Percentiles rank a stretch among this genome's conserved stretches.
Evolutionary conservation across 192 early-diverging fungal genomes (phyloP).

Genomic region (Coemansia sp.): DNA sequence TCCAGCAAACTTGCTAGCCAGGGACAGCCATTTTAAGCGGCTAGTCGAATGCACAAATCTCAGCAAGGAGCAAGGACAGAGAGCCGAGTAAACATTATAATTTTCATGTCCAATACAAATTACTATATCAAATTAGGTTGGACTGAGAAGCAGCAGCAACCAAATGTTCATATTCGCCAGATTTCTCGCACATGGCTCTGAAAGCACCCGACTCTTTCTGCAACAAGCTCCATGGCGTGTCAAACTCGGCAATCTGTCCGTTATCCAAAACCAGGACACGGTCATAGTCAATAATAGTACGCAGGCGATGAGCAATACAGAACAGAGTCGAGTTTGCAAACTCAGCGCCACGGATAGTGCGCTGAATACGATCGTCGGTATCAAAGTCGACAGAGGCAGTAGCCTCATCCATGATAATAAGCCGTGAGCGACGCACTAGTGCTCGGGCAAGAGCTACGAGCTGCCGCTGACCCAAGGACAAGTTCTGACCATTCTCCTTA

Average conservation of each 20-base stretch:
- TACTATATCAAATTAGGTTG: neutral
- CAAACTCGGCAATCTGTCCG: slow-evolving; percentile 81
- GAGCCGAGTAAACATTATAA: neutral
- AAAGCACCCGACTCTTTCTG: slow-evolving; percentile 65
- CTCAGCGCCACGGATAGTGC: slow-evolving; percentile 78
- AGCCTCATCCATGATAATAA: slow-evolving; percentile 89
- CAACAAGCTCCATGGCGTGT: slow-evolving; percentile 75
- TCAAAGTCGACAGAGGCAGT: slow-evolving; percentile 88
- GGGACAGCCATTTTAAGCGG: slow-evolving; percentile 9
- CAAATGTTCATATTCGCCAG: slow-evolving; percentile 72
- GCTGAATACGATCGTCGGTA: slow-evolving; percentile 87
- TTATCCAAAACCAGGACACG: slow-evolving; percentile 81
- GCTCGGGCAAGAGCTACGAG: slow-evolving; percentile 80
- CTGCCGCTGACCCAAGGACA: slow-evolving; percentile 81
- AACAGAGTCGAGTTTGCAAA: slow-evolving; percentile 78
- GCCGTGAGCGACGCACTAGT: slow-evolving; percentile 65
- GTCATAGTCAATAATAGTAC: slow-evolving; percentile 87
- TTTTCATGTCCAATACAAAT: neutral
- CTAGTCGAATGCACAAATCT: slow-evolving; percentile 20
- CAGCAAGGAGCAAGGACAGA: neutral
- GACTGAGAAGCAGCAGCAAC: slow-evolving; percentile 48
- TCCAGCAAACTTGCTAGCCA: slow-evolving; percentile 11
- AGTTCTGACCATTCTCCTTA: slow-evolving; percentile 80
- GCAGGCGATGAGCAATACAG: slow-evolving; percentile 90
- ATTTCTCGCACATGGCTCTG: slow-evolving; percentile 79